Evolutionary conservation across 2,329 filamentous ascomycete species (phyloP).

Genomic region (Aspergillus felis): DNA sequence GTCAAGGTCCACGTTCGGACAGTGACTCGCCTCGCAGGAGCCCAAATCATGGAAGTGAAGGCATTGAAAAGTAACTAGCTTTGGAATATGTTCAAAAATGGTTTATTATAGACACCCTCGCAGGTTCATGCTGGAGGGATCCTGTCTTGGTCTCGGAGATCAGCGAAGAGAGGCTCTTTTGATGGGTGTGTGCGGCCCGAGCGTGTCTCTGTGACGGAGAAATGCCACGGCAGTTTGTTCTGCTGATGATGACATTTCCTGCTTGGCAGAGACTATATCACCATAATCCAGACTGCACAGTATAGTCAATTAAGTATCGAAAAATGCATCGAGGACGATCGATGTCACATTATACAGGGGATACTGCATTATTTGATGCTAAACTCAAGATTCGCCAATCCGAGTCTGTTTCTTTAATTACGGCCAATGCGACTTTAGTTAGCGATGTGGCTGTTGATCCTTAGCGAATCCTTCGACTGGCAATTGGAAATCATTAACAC

Average conservation of each 20-base stretch:
- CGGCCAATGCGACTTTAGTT: background rate
- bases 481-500: background rate
- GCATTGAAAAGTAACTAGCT: slow-evolving; percentile 16
- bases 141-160: background rate
- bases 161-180: background rate
- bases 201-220: slow-evolving; percentile 15
- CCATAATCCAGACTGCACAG: background rate
- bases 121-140: background rate
- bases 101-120: slow-evolving; percentile 3
- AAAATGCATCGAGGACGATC: background rate
- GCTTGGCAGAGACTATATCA: background rate
- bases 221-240: slow-evolving; percentile 14
- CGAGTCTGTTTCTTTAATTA: background rate
- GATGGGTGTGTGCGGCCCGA: slow-evolving; percentile 15
- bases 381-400: background rate
- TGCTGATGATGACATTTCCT: background rate
- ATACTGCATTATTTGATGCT: background rate
- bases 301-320: background rate
- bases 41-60: slow-evolving; percentile 36
- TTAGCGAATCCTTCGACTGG: background rate
- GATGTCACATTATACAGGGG: background rate
- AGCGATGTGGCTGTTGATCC: background rate
- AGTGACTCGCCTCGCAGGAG: slow-evolving; percentile 36
- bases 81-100: slow-evolving; percentile 7
- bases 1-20: slow-evolving; percentile 38